phyloP scores from a whole-genome alignment of 148 eudicot genomes.

The Chenopodium quinoa region DNA sequence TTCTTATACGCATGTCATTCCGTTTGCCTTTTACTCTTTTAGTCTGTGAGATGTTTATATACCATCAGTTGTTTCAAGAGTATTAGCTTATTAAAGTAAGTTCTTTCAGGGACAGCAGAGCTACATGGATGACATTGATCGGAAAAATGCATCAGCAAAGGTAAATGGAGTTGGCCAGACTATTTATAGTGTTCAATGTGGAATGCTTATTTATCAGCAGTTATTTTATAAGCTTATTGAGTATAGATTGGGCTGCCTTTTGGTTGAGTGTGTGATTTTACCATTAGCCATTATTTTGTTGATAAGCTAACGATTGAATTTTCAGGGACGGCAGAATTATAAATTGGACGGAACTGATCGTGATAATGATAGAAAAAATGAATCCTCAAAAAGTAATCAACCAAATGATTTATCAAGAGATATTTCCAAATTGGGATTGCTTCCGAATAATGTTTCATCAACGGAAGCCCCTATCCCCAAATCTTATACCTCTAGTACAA shows the following conservation, averaged over 20 bases:
- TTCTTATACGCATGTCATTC: no score
- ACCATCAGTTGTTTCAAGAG: no score
- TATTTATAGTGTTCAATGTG: no score
- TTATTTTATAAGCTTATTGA: not conserved
- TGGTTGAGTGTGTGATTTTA: not conserved
- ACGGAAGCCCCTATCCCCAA: constrained; percentile 28
- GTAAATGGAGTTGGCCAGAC: no score
- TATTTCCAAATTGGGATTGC: constrained; percentile 27
- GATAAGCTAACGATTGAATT: not conserved
- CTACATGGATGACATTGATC: no score
- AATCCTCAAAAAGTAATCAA: constrained; percentile 25
- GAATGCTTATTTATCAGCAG: not conserved
- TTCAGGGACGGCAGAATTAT: constrained; percentile 34
- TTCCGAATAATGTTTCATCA: constrained; percentile 28
- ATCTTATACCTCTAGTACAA: constrained; percentile 28
- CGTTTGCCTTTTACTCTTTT: no score
- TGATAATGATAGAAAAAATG: constrained; percentile 39
- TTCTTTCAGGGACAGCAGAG: no score
- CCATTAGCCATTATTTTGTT: not conserved
- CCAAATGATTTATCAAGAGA: constrained; percentile 27
- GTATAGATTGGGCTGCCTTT: no score
- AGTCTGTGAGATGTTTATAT: no score
- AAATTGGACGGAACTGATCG: constrained; percentile 32
- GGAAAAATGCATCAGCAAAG: no score
- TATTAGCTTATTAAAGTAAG: no score